Conservation (phyloP, 441 rosid species). For the Populus hybrid region DNA sequence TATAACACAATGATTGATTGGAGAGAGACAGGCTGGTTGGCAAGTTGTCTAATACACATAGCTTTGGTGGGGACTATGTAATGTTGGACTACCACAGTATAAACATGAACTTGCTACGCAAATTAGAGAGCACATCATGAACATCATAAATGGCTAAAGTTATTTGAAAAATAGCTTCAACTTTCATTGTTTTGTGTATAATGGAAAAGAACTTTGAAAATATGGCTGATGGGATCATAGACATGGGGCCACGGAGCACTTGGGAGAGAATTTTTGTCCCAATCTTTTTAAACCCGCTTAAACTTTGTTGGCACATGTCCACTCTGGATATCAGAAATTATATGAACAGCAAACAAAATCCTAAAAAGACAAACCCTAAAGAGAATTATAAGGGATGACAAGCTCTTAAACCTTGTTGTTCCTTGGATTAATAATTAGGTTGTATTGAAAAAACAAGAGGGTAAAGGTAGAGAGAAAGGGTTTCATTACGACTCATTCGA, state of each 20-base stretch:
- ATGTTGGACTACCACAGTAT: slow-evolving; percentile 24
- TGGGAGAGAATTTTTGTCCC: slow-evolving; percentile 32
- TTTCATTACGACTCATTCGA: slow-evolving; percentile 11
- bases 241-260: slow-evolving; percentile 29
- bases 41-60: slow-evolving; percentile 1
- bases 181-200: slow-evolving; percentile 1
- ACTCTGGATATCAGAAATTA: background rate
- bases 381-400: slow-evolving; percentile 17
- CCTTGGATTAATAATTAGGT: background rate
- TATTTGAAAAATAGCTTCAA: slow-evolving; percentile 16
- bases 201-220: slow-evolving; percentile 5
- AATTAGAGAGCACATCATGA: slow-evolving; percentile 3
- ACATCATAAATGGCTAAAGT: slow-evolving; percentile 9
- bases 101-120: slow-evolving; percentile 3
- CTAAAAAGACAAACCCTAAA: slow-evolving; percentile 26
- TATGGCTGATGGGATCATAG: slow-evolving; percentile 13
- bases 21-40: slow-evolving; percentile 26
- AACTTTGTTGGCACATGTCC: slow-evolving; percentile 5
- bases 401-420: background rate
- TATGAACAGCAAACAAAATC: slow-evolving; percentile 18
- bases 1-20: slow-evolving; percentile 22
- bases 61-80: slow-evolving; percentile 23
- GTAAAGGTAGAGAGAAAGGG: slow-evolving; percentile 19
- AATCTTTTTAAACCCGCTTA: slow-evolving; percentile 22
- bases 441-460: slow-evolving; percentile 7